Conservation (phyloP, 352 stramenopile genomes). For the Pythium biforme region DNA sequence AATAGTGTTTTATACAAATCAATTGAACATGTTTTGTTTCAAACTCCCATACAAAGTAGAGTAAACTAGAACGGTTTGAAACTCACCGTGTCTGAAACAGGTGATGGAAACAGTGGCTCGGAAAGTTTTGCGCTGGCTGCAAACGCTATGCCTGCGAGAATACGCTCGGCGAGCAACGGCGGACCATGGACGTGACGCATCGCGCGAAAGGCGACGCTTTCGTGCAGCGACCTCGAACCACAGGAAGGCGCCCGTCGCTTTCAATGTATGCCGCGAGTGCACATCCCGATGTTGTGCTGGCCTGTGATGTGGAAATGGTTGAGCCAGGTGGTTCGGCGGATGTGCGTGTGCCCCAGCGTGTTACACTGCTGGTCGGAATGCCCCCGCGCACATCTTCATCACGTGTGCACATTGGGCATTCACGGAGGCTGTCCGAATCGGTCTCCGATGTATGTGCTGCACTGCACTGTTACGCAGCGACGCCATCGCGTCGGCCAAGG, state of each 20-base stretch:
- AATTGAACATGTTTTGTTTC: neutral
- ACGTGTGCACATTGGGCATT: neutral
- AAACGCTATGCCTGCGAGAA: neutral
- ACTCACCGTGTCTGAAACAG: neutral
- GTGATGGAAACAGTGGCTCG: neutral
- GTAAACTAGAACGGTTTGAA: neutral
- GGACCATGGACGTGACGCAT: neutral
- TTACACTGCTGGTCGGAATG: no score
- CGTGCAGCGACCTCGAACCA: no score
- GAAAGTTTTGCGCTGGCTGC: neutral
- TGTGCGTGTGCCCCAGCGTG: neutral
- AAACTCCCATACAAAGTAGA: neutral
- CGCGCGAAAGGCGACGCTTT: neutral
- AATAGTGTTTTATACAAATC: neutral
- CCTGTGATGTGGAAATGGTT: slow-evolving; percentile 4
- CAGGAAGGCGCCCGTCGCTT: neutral
- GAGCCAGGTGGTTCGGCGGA: slow-evolving; percentile 17
- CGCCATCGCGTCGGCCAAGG: no score
- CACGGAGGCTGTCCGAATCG: no score
- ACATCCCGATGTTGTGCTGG: no score
- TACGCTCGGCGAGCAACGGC: no score
- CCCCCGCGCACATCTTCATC: neutral
- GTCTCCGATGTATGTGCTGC: no score
- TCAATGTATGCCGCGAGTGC: neutral
- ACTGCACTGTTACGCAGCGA: no score